These are phyloP conservation scores for Gnaphalium uliginosum DNA, from an alignment of 129 eudicot species.

Conservation along the genomic window DNA sequence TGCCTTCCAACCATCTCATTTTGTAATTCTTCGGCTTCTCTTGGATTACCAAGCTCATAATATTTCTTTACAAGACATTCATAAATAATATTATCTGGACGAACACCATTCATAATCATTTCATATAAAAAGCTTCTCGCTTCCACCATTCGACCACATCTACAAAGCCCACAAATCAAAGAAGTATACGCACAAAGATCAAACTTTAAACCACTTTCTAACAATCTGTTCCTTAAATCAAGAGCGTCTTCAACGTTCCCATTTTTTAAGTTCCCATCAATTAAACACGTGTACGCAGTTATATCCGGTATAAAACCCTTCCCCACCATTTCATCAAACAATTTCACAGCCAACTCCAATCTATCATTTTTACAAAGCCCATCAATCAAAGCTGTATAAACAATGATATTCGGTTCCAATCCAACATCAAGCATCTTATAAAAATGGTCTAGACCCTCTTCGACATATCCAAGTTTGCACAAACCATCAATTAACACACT, in stretches of 20 bases:
- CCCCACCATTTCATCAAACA: constrained; percentile 66
- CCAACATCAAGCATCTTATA: constrained; percentile 47
- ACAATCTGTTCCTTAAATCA: constrained; percentile 51
- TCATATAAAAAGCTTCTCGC: constrained; percentile 59
- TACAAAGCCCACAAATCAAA: constrained; percentile 70
- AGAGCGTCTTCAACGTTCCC: constrained; percentile 70
- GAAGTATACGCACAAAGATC: constrained; percentile 77
- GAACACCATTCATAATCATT: constrained; percentile 68
- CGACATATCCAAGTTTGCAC: constrained; percentile 64
- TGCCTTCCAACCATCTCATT: constrained; percentile 59
- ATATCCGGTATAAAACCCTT: constrained; percentile 70
- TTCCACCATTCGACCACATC: constrained; percentile 44
- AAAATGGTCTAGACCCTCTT: constrained; percentile 56
- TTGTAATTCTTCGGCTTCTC: constrained; percentile 64
- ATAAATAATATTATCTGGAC: constrained; percentile 71
- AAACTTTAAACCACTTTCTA: constrained; percentile 54
- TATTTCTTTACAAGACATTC: constrained; percentile 64
- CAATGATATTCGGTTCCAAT: constrained; percentile 55
- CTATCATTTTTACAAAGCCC: constrained; percentile 68
- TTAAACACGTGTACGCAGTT: constrained; percentile 64
- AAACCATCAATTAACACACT: constrained; percentile 69
- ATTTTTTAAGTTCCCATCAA: constrained; percentile 69
- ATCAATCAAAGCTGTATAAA: constrained; percentile 73
- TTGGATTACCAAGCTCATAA: constrained; percentile 55
- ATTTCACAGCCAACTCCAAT: constrained; percentile 48